A percentile compares a stretch with the other conserved stretches of the same genome.
These are phyloP conservation scores for Metschnikowia borealis DNA, from an alignment of 805 yeast genomes.

Conservation along the genomic window DNA sequence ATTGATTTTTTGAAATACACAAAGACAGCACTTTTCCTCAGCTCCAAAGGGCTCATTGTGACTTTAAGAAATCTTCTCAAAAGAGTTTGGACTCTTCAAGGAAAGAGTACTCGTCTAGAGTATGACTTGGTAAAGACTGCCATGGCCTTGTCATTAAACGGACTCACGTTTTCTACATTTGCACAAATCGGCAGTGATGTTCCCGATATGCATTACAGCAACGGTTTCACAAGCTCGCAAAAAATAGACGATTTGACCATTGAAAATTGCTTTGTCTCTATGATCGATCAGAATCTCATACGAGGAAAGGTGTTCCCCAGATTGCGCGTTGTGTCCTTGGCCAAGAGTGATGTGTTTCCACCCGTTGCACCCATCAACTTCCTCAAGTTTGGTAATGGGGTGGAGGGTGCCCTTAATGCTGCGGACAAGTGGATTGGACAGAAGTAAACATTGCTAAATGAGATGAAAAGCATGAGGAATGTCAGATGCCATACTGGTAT, in stretches of 20 bases:
- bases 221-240: neutral
- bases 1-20: constrained; percentile 35
- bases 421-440: constrained; percentile 18
- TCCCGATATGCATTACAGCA: neutral
- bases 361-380: constrained; percentile 19
- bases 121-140: constrained; percentile 27
- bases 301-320: constrained; percentile 49
- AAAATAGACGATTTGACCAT: constrained; percentile 36
- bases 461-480: neutral
- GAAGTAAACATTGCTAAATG: neutral
- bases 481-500: neutral
- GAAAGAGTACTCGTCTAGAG: constrained; percentile 24
- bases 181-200: constrained; percentile 1
- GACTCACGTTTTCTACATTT: constrained; percentile 10
- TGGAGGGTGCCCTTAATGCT: constrained; percentile 9
- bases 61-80: constrained; percentile 44
- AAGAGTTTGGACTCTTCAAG: constrained; percentile 27
- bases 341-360: constrained; percentile 44
- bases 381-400: constrained; percentile 16
- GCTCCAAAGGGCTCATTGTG: constrained; percentile 43
- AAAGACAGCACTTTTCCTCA: constrained; percentile 40
- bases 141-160: constrained; percentile 16
- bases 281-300: constrained; percentile 52
- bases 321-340: constrained; percentile 36
- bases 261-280: constrained; percentile 47